These are phyloP conservation scores for Bacterosira constricta DNA, from an alignment of 108 stramenopile genomes.

Conservation along the genomic window DNA sequence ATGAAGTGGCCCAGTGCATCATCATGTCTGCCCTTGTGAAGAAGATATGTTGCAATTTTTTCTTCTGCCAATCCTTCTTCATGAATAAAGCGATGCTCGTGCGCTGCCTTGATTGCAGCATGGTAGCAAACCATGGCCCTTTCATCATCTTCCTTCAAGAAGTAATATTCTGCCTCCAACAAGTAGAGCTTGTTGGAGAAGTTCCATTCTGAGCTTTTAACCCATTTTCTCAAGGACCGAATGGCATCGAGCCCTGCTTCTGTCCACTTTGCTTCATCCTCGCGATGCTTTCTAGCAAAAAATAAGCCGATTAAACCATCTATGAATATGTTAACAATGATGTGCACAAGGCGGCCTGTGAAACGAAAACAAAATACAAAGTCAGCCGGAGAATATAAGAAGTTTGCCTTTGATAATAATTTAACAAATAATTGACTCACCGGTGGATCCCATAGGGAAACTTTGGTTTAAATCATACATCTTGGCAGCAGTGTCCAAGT, in stretches of 20 bases:
- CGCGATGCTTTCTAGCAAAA: constrained; percentile 34
- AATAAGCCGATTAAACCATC: constrained; percentile 50
- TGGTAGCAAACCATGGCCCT: constrained; percentile 40
- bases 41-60: constrained; percentile 37
- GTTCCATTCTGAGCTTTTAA: constrained; percentile 50
- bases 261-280: constrained; percentile 34
- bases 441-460: constrained; percentile 13
- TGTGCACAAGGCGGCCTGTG: not conserved
- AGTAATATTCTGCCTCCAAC: constrained; percentile 54
- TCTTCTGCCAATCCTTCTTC: constrained; percentile 62
- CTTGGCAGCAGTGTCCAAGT: constrained; percentile 29
- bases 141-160: constrained; percentile 39
- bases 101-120: constrained; percentile 41
- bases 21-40: constrained; percentile 15
- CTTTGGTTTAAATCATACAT: constrained; percentile 19
- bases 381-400: not conserved
- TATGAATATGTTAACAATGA: constrained; percentile 41
- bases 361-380: not conserved
- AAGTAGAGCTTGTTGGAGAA: constrained; percentile 52
- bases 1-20: constrained; percentile 32
- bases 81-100: constrained; percentile 49
- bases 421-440: not conserved
- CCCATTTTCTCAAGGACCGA: constrained; percentile 40
- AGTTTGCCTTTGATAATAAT: not conserved
- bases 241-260: constrained; percentile 7